Evolutionary conservation across 2,329 filamentous ascomycete genomes (phyloP).

Genomic region (Alternaria solani): DNA sequence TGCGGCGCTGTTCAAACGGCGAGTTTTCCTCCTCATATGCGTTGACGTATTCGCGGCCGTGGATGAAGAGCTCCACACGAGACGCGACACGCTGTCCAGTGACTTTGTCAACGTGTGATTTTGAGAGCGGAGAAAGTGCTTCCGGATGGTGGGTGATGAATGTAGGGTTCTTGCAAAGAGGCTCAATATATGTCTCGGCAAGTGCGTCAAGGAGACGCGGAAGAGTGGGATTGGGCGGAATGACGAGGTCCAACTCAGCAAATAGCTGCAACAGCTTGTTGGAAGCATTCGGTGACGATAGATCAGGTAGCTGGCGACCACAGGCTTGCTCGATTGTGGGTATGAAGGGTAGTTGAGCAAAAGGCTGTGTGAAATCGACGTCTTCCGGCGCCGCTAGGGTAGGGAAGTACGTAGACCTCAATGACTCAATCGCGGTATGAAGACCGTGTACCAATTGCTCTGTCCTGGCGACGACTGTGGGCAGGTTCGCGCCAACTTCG

Average conservation of each 20-base stretch:
- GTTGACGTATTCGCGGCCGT: constrained; percentile 85
- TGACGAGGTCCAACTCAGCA: constrained; percentile 55
- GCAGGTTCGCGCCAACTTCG: constrained; percentile 79
- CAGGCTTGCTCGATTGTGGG: constrained; percentile 76
- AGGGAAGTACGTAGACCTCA: constrained; percentile 52
- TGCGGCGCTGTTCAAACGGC: constrained; percentile 82
- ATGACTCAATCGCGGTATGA: constrained; percentile 50
- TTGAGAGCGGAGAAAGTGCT: constrained; percentile 88
- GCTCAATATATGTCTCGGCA: constrained; percentile 78
- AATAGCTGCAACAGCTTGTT: constrained; percentile 66
- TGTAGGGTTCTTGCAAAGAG: constrained; percentile 73
- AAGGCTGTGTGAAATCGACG: constrained; percentile 66
- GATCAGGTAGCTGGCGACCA: constrained; percentile 67
- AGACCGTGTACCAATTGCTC: constrained; percentile 69
- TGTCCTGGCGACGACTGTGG: constrained; percentile 77
- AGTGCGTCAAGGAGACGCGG: constrained; percentile 83
- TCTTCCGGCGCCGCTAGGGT: constrained; percentile 53
- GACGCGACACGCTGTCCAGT: constrained; percentile 77
- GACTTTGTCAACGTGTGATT: constrained; percentile 76
- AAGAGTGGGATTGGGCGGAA: constrained; percentile 64
- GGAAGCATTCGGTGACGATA: constrained; percentile 62
- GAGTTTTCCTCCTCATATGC: constrained; percentile 99
- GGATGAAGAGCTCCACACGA: constrained; percentile 84
- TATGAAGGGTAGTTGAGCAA: constrained; percentile 79
- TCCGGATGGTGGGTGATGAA: constrained; percentile 92